Conservation (phyloP, 1,284 basidiomycete species). For the Tilletia walkeri region DNA sequence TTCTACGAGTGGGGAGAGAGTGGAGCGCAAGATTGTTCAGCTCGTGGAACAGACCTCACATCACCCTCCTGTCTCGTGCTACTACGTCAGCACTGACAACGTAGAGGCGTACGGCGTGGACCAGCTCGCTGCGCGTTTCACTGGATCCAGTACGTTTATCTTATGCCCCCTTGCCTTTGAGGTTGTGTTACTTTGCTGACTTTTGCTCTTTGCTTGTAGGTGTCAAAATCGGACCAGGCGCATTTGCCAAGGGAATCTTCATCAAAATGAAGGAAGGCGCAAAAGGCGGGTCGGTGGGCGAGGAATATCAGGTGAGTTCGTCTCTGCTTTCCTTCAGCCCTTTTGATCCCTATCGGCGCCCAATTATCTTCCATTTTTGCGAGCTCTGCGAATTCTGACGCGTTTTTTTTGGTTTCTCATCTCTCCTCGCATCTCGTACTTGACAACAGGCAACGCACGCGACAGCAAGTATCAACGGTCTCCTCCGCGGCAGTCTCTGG, state of each 20-base stretch:
- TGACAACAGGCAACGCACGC: slow-evolving; percentile 66
- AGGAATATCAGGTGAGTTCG: slow-evolving; percentile 7
- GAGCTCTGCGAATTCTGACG: too few species aligned
- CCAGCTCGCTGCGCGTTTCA: slow-evolving; percentile 72
- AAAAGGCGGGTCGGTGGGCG: neutral
- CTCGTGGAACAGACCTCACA: slow-evolving; percentile 78
- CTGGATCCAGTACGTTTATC: slow-evolving; percentile 4
- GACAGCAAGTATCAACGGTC: slow-evolving; percentile 79
- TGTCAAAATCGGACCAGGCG: slow-evolving; percentile 63
- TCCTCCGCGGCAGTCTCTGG: slow-evolving; percentile 82
- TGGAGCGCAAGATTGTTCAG: neutral
- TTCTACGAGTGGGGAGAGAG: too few species aligned
- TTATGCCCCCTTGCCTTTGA: neutral
- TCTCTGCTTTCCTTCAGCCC: neutral
- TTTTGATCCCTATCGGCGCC: too few species aligned
- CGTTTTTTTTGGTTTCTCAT: neutral
- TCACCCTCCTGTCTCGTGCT: slow-evolving; percentile 87
- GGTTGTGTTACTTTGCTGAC: neutral
- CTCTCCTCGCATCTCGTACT: neutral
- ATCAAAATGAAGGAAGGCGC: slow-evolving; percentile 9
- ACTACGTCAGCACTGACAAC: slow-evolving; percentile 41
- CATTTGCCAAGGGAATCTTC: slow-evolving; percentile 69
- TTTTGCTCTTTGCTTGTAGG: neutral
- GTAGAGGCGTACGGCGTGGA: slow-evolving; percentile 60
- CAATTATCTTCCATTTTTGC: too few species aligned